Evolutionary conservation across 805 yeast genomes (phyloP), one percentile per base, ranked within the genome.

Genomic region (Candida dajiaensis): DNA sequence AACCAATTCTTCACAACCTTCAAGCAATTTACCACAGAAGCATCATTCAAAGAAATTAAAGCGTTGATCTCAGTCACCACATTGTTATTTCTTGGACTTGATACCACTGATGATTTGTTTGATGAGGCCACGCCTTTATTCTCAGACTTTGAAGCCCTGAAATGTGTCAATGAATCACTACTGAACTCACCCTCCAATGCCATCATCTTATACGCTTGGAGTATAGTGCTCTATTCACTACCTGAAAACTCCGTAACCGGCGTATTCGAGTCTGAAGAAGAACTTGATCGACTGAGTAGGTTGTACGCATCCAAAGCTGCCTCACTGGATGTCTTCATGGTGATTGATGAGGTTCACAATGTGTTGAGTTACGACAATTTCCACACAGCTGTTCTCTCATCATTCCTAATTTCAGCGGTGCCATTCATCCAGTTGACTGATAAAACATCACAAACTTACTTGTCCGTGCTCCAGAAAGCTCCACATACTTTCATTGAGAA

Each of bases 171-270:
- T 45, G 59, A 64, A 1, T 54, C 66, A 4, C 59, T 81, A 16
- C 45, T 65, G 6, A 57, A 64, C 10, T 56, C 73, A 1, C 61
- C 67, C 12, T 48, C 64, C 2, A 76, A 77, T 50, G 66, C 85
- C 2, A 60, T 83, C 11, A 66, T 81, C 1, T 60, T 78, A 39
- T 84, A 83, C 57, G 74, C 79, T 20, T 85, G 92, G 92, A 76
- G 86, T 26, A 75, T 83, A 13, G 61, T 81, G 11, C 58, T 81
- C 11, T 77, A 78, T 52, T 66, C 82, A 20, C 45, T 60, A 9
- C 79, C 81, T 49, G 68, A 70, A 8, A 66, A 72, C 19, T 56
- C 75, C 3, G 55, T 76, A n/a, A 71, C 71, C 39, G 74, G 73
- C 37, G 57, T 57, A 18, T 65, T 71, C 25, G 58, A 59, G 3